These are phyloP conservation scores for Neofusicoccum ribis DNA, from an alignment of 2,329 filamentous ascomycete species.

Conservation along the genomic window DNA sequence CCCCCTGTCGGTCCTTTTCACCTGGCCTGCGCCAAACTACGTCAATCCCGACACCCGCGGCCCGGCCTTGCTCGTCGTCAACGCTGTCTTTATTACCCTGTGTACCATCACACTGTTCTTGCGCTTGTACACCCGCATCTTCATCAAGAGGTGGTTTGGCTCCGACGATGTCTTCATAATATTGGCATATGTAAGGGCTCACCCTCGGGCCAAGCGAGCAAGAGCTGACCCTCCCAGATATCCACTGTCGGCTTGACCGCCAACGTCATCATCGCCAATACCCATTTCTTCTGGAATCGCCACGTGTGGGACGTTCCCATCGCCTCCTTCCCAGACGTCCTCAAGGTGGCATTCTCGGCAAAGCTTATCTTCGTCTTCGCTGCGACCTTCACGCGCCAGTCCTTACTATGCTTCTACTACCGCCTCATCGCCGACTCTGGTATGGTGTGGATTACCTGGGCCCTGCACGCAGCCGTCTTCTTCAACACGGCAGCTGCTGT, in stretches of 20 bases:
- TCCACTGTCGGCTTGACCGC: constrained; percentile 40
- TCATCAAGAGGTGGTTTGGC: constrained; percentile 45
- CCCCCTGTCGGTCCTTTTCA: constrained; percentile 34
- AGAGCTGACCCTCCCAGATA: constrained; percentile 29
- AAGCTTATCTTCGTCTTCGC: constrained; percentile 46
- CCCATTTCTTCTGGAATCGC: constrained; percentile 43
- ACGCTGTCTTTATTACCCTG: constrained; percentile 41
- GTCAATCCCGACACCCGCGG: constrained; percentile 43
- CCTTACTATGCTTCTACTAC: constrained; percentile 49
- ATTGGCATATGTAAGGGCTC: constrained; percentile 37
- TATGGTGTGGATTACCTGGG: constrained; percentile 40
- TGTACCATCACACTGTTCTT: constrained; percentile 38
- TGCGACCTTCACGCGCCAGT: constrained; percentile 46
- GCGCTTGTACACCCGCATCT: constrained; percentile 42
- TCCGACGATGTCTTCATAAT: constrained; percentile 45
- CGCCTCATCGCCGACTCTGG: constrained; percentile 45
- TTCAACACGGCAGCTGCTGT: constrained; percentile 42
- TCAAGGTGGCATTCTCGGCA: constrained; percentile 43
- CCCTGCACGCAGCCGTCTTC: constrained; percentile 40
- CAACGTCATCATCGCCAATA: constrained; percentile 44
- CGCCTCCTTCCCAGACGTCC: constrained; percentile 26
- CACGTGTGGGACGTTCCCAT: constrained; percentile 46
- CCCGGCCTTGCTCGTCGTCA: constrained; percentile 40
- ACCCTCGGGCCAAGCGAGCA: not conserved
- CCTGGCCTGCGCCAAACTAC: constrained; percentile 45